Evolutionary conservation across 1,284 basidiomycete genomes (phyloP), one percentile per base, ranked within the genome.

Genomic region (Pseudozyma sp.): DNA sequence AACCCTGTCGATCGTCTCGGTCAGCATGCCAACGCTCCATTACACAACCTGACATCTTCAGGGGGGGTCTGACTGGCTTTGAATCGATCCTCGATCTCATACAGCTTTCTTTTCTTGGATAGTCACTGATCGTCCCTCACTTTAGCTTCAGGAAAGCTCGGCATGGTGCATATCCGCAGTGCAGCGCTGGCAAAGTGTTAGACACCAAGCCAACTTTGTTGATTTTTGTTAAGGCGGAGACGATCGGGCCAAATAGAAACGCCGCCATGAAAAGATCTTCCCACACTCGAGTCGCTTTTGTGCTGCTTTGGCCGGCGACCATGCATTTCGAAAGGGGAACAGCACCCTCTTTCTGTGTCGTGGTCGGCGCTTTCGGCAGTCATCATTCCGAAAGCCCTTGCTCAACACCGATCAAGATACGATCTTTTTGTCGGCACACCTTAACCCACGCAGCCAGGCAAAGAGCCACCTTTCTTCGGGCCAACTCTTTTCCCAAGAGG

Each of bases 201-300:
- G 25, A 31, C 6, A 6, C 25, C 25, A 31, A 31, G 13, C 43
- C 13, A 44, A 10, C 43, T 44, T 13, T n/a, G 43, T 6, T n/a
- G 11, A 47, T 34, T 43, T 18, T 44, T 19, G 31, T 19, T 25
- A 10, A 39, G 31, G 54, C 45, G 44, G 54, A 39, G 45, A 21
- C 34, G 44, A 55, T n/a, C 39, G 55, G 43, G 43, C 13, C 18
- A 10, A n/a, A 10, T n/a, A 44, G 18, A 44, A 44, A 44, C 43
- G 18, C 18, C 43, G 18, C 13, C 25, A 39, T 21, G 43, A 43
- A 18, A 6, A 12, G 16, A 39, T 47, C 13, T 53, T 60, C 59
- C 59, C 59, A 60, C 59, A 60, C 50, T 60, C 59, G 42, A 60
- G 51, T 53, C 43, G 36, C 18, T 31, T 36, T 35, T 25, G 48